Evolutionary conservation across 2,329 filamentous ascomycete species (phyloP).

Genomic region (Fusarium nisikadoi): DNA sequence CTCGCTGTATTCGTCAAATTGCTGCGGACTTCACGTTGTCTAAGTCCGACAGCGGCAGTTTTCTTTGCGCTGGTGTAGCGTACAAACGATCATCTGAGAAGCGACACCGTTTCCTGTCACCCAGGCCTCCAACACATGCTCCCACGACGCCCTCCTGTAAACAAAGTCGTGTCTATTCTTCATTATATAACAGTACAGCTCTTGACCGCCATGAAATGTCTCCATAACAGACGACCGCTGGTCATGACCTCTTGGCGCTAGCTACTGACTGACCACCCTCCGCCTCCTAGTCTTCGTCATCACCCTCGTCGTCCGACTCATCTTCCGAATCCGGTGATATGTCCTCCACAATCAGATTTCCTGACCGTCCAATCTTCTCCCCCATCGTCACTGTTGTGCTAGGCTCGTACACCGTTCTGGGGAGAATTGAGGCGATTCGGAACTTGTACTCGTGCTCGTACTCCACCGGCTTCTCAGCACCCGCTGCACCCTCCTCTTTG

Average conservation of each 20-base stretch:
- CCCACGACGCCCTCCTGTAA: not conserved
- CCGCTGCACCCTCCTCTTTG: constrained; percentile 50
- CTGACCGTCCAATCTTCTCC: constrained; percentile 81
- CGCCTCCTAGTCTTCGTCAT: constrained; percentile 42
- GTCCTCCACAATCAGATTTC: constrained; percentile 89
- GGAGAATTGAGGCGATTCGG: constrained; percentile 84
- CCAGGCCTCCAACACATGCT: not conserved
- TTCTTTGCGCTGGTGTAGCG: not conserved
- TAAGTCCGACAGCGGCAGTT: constrained; percentile 10
- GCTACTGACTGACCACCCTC: constrained; percentile 37
- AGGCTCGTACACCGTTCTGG: constrained; percentile 81
- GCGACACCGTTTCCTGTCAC: not conserved
- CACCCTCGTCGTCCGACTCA: constrained; percentile 46
- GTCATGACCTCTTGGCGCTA: constrained; percentile 14
- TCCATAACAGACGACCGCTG: constrained; percentile 9
- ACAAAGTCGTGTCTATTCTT: not conserved
- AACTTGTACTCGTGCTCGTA: constrained; percentile 90
- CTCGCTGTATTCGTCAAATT: not conserved
- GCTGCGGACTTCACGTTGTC: not conserved
- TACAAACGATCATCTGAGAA: not conserved
- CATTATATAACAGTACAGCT: constrained; percentile 5
- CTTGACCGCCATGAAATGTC: constrained; percentile 29
- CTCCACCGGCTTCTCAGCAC: constrained; percentile 62
- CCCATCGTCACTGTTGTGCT: constrained; percentile 72
- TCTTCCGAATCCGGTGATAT: constrained; percentile 50